A percentile compares a stretch with the other conserved stretches of the same genome.
These are phyloP conservation scores for Yarrowia sp. DNA, from an alignment of 805 yeast genomes.

Conservation along the genomic window DNA sequence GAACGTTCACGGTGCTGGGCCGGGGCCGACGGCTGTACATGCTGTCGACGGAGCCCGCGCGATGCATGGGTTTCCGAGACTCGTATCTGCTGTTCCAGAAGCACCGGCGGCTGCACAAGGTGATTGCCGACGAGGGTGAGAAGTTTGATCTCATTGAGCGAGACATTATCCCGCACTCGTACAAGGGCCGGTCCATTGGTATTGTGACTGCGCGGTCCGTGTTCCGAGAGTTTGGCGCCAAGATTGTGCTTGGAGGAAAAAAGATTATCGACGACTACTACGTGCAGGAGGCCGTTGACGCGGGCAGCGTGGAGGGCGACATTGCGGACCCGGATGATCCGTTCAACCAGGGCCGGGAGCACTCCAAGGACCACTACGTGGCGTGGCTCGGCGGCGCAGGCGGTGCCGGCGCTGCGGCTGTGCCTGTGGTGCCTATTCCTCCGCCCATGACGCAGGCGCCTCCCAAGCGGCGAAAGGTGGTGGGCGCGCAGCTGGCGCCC, in stretches of 20 bases:
- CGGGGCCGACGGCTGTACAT: conserved; percentile 73
- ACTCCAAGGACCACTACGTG: conserved; percentile 50
- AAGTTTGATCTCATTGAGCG: conserved; percentile 79
- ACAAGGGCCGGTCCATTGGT: conserved; percentile 85
- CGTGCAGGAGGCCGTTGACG: conserved; percentile 52
- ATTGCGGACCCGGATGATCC: conserved; percentile 63
- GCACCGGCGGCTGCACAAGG: conserved; percentile 70
- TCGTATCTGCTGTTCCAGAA: conserved; percentile 86
- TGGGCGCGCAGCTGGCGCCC: conserved; percentile 33
- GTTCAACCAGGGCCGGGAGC: conserved; percentile 42
- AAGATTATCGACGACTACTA: conserved; percentile 86
- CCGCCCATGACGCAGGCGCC: conserved; percentile 34
- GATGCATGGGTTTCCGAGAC: conserved; percentile 91
- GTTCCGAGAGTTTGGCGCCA: conserved; percentile 88
- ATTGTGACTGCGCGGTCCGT: conserved; percentile 87
- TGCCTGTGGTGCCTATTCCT: conserved; percentile 25
- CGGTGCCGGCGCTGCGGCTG: conserved; percentile 36
- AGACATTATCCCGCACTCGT: conserved; percentile 80
- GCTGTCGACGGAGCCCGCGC: conserved; percentile 94
- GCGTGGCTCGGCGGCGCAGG: conserved; percentile 51
- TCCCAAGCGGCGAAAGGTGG: neutral
- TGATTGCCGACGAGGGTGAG: conserved; percentile 69
- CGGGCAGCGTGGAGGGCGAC: conserved; percentile 69
- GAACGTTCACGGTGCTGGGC: conserved; percentile 45
- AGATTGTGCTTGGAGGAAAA: conserved; percentile 72